These are phyloP conservation scores for Vachellia pachyceras DNA, from an alignment of 306 rosid species.

Conservation along the genomic window DNA sequence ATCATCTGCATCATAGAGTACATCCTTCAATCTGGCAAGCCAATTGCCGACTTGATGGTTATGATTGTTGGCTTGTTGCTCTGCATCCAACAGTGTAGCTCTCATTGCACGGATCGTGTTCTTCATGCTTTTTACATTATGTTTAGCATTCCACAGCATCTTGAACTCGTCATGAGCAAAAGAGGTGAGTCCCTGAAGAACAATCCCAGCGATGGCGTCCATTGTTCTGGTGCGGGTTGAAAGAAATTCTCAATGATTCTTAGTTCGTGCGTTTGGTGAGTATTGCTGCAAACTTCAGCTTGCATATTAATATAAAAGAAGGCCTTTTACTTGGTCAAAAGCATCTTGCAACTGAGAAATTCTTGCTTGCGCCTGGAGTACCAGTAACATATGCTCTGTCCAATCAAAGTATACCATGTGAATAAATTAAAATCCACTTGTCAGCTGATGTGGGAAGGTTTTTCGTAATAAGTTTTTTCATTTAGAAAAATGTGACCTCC, in stretches of 20 bases:
- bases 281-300: neutral
- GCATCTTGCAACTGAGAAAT: too few species aligned
- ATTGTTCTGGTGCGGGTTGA: neutral
- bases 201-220: constrained; percentile 31
- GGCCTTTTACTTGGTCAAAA: neutral
- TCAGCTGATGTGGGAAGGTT: too few species aligned
- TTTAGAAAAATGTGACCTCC: too few species aligned
- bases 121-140: constrained; percentile 28
- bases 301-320: neutral
- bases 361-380: too few species aligned
- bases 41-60: constrained; percentile 28
- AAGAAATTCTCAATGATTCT: neutral
- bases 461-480: too few species aligned
- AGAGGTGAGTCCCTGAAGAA: constrained; percentile 28
- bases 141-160: constrained; percentile 25
- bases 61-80: constrained; percentile 3
- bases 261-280: neutral
- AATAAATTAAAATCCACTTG: too few species aligned
- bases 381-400: too few species aligned
- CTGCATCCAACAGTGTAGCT: constrained; percentile 44
- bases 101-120: constrained; percentile 5
- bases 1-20: constrained; percentile 49
- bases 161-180: constrained; percentile 7
- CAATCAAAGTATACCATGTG: too few species aligned
- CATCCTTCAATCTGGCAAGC: constrained; percentile 42